phyloP scores from a whole-genome alignment of 1,284 basidiomycete genomes.

The Microbotryum violaceum region DNA sequence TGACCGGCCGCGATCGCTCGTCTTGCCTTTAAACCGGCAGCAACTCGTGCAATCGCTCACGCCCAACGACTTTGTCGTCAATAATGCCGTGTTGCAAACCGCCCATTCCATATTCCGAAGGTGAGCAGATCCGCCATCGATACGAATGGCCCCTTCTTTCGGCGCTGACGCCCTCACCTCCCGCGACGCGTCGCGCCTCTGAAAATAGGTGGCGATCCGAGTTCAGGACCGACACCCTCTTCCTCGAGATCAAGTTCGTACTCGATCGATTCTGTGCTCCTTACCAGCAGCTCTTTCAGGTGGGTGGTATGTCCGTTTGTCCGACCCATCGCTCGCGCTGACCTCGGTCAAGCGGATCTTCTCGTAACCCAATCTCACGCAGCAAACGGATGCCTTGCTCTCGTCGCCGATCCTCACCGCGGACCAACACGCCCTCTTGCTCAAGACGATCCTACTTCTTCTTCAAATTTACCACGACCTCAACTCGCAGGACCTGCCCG shows the following conservation, averaged over 20 bases:
- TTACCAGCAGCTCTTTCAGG: conserved; percentile 74
- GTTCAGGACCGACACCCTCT: conserved; percentile 79
- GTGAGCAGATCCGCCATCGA: conserved; percentile 10
- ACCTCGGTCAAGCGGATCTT: background rate
- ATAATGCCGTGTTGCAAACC: conserved; percentile 83
- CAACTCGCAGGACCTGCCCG: conserved; percentile 89
- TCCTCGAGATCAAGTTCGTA: conserved; percentile 86
- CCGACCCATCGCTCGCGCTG: background rate
- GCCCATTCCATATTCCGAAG: conserved; percentile 91
- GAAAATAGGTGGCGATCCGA: conserved; percentile 67
- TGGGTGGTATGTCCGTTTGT: conserved; percentile 9
- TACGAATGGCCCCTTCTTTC: background rate
- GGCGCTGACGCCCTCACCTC: background rate
- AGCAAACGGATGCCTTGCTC: conserved; percentile 46
- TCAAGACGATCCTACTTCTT: conserved; percentile 67
- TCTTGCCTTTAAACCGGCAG: conserved; percentile 43
- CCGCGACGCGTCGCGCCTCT: background rate
- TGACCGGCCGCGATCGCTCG: background rate
- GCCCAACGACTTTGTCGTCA: conserved; percentile 68
- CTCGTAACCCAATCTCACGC: background rate
- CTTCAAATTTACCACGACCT: conserved; percentile 90
- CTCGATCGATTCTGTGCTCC: conserved; percentile 73
- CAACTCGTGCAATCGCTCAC: conserved; percentile 76
- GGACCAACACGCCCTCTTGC: conserved; percentile 46
- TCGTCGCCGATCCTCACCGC: conserved; percentile 41